A percentile compares a stretch with the other conserved stretches of the same genome.
Conservation (phyloP, 768 basidiomycete species). For the Nevesoporus exiguus region DNA sequence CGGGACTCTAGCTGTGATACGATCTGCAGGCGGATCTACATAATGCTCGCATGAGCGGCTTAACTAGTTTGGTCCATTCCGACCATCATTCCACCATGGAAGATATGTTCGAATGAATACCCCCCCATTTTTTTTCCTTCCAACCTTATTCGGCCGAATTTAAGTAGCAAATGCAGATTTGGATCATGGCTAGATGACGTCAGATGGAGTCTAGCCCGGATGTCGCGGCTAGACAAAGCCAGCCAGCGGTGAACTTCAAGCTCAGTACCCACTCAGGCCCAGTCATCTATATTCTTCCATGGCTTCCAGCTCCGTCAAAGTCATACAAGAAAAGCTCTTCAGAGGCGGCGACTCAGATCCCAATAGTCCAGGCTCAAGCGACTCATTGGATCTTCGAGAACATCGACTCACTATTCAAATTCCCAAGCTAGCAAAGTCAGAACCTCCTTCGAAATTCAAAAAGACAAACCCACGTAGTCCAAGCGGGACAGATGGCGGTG, state of each 20-base stretch:
- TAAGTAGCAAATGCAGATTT: conserved; percentile 4
- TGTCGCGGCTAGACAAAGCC: conserved; percentile 3
- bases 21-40: conserved; percentile 34
- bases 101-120: conserved; percentile 24
- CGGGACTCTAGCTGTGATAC: conserved; percentile 17
- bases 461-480: conserved; percentile 34
- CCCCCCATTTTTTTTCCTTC: conserved; percentile 6
- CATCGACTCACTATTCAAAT: conserved; percentile 64
- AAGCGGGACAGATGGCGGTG: conserved; percentile 5
- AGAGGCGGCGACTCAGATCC: conserved; percentile 37
- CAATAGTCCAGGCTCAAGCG: conserved; percentile 16
- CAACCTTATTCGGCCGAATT: not conserved
- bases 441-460: conserved; percentile 43
- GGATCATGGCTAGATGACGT: conserved; percentile 19
- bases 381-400: conserved; percentile 27
- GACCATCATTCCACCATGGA: conserved; percentile 7
- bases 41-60: conserved; percentile 10
- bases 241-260: conserved; percentile 2
- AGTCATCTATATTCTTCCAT: conserved; percentile 27
- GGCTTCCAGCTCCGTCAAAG: conserved; percentile 48
- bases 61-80: conserved; percentile 17
- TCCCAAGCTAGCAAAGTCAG: conserved; percentile 45
- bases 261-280: not conserved
- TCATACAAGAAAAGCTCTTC: conserved; percentile 75
- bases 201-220: conserved; percentile 10